These are phyloP conservation scores for Henckelia pumila DNA, from an alignment of 257 asterid species.

Conservation along the genomic window DNA sequence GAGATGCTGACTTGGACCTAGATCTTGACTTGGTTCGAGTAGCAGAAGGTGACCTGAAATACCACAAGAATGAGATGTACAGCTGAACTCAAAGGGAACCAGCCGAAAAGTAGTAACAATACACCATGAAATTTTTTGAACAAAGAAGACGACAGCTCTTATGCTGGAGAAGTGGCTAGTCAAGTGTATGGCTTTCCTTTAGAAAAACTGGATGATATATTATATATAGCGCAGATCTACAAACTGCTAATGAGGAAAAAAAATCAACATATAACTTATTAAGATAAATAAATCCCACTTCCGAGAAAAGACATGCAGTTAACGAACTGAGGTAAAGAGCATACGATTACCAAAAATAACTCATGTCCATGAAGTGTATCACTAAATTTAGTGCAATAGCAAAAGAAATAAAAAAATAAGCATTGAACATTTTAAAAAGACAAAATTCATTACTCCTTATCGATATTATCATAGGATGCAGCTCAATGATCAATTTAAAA, in stretches of 20 bases:
- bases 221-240: neutral
- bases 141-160: neutral
- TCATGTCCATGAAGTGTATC: conserved; percentile 3
- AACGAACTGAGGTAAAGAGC: conserved; percentile 1
- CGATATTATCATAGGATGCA: neutral
- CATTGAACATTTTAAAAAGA: neutral
- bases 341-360: conserved; percentile 1
- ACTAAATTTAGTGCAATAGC: neutral
- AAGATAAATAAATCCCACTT: neutral
- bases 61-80: conserved; percentile 23
- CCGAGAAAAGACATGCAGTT: neutral
- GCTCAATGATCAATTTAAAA: conserved; percentile 7
- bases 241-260: neutral
- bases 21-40: conserved; percentile 60
- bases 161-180: neutral
- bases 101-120: conserved; percentile 1
- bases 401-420: conserved; percentile 17
- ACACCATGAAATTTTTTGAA: neutral
- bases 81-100: conserved; percentile 16
- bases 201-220: neutral
- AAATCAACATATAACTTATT: conserved; percentile 9
- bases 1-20: conserved; percentile 80
- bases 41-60: conserved; percentile 69
- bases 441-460: neutral
- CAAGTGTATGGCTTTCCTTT: neutral